These are phyloP conservation scores for Lenzites betulinus DNA, from an alignment of 768 basidiomycete genomes.

Conservation along the genomic window DNA sequence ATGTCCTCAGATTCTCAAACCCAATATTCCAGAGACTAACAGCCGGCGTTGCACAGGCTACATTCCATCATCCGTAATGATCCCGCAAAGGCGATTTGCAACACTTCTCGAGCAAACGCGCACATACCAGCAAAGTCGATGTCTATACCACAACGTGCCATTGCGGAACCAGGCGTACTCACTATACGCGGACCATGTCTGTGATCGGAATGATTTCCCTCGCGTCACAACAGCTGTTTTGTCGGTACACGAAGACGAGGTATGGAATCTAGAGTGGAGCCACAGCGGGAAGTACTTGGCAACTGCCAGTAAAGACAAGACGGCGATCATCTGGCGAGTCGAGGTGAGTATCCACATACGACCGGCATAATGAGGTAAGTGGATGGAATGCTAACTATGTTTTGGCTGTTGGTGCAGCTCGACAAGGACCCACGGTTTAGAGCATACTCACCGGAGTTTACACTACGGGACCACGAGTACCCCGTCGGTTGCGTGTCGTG, in stretches of 20 bases:
- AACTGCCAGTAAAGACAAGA: conserved; percentile 84
- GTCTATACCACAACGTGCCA: conserved; percentile 84
- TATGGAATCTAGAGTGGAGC: conserved; percentile 97
- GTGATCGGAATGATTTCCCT: conserved; percentile 82
- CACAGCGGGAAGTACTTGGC: conserved; percentile 84
- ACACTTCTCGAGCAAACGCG: conserved; percentile 86
- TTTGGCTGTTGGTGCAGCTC: conserved; percentile 33
- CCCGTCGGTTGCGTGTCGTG: conserved; percentile 84
- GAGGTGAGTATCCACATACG: conserved; percentile 53
- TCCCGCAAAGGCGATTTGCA: conserved; percentile 86
- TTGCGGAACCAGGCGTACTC: conserved; percentile 62
- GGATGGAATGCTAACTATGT: conserved; percentile 18
- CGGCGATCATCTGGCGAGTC: conserved; percentile 87
- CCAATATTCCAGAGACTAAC: neutral
- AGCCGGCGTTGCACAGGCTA: conserved; percentile 52
- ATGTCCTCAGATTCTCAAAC: neutral
- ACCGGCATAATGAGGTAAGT: neutral
- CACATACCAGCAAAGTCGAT: conserved; percentile 74
- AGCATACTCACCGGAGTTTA: conserved; percentile 60
- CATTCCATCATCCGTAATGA: conserved; percentile 91
- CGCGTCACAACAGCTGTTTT: conserved; percentile 82
- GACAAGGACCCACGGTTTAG: conserved; percentile 51
- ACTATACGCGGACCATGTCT: conserved; percentile 86
- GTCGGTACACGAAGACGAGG: conserved; percentile 87
- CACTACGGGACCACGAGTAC: conserved; percentile 76